phyloP scores from a whole-genome alignment of 768 basidiomycete genomes.

The Pisolithus microcarpus region DNA sequence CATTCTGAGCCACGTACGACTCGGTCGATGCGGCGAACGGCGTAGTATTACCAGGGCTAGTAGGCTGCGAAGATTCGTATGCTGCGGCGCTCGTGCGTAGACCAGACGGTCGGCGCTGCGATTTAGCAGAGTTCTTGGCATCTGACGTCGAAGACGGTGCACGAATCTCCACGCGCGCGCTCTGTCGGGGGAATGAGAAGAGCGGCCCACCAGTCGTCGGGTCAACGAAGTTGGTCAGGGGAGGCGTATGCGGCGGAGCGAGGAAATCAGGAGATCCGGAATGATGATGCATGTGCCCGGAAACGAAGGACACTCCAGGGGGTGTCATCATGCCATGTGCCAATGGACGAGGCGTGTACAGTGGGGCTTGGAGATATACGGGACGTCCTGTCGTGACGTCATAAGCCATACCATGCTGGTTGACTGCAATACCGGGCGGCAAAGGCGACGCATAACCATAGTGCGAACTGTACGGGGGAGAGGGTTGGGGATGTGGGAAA shows the following conservation, averaged over 20 bases:
- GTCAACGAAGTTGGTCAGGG: constrained; percentile 58
- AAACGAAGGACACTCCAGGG: constrained; percentile 45
- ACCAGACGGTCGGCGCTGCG: constrained; percentile 28
- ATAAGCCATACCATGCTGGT: constrained; percentile 72
- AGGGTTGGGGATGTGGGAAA: constrained; percentile 35
- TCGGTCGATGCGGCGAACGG: constrained; percentile 6
- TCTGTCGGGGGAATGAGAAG: constrained; percentile 67
- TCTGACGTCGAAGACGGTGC: constrained; percentile 38
- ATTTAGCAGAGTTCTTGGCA: constrained; percentile 12
- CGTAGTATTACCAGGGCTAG: constrained; percentile 18
- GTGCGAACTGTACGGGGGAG: constrained; percentile 62
- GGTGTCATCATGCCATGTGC: constrained; percentile 49
- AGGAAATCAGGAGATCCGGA: constrained; percentile 59
- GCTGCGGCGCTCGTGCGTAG: constrained; percentile 46
- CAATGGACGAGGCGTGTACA: constrained; percentile 64
- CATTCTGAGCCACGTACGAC: constrained; percentile 8
- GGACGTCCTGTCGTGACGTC: constrained; percentile 78
- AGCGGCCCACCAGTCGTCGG: constrained; percentile 61
- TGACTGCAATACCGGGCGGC: constrained; percentile 68
- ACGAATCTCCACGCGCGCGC: constrained; percentile 68
- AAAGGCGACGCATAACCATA: constrained; percentile 51
- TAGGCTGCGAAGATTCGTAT: constrained; percentile 40
- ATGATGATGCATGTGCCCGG: constrained; percentile 57
- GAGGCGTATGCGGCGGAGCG: constrained; percentile 52
- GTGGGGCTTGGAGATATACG: constrained; percentile 59